Evolutionary conservation across 352 stramenopile genomes (phyloP).

Genomic region (Blastocystis sp.): DNA sequence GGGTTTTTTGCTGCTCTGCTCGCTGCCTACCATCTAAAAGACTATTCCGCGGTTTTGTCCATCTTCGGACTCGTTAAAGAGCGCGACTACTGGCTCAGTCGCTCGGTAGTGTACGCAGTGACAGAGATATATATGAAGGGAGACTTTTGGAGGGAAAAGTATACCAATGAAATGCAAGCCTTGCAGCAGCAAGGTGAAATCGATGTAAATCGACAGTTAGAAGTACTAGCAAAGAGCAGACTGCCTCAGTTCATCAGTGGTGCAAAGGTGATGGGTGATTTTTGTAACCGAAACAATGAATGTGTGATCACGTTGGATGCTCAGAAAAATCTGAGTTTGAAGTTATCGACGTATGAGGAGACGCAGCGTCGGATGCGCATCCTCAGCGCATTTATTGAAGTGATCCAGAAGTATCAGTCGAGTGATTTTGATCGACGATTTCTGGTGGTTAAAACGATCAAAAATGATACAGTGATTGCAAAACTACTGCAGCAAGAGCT

Average conservation of each 20-base stretch:
- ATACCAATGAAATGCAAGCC: not conserved
- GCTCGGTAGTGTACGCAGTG: conserved; percentile 13
- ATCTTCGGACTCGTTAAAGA: not conserved
- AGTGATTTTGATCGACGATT: not conserved
- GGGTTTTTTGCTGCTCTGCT: conserved; percentile 15
- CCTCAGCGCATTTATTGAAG: not conserved
- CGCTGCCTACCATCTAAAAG: not conserved
- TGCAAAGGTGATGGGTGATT: not conserved
- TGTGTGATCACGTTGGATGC: not conserved
- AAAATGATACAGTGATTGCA: not conserved
- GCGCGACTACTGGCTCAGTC: not conserved
- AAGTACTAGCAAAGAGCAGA: not conserved
- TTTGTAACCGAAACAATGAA: conserved; percentile 33
- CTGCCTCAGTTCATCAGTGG: conserved; percentile 5
- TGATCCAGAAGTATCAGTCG: not conserved
- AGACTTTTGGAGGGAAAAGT: conserved; percentile 20
- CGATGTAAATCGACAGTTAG: not conserved
- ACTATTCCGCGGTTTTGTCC: not conserved
- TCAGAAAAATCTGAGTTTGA: not conserved
- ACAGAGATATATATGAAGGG: conserved; percentile 1
- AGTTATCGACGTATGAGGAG: conserved; percentile 14
- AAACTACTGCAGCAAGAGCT: not conserved
- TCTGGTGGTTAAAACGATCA: not conserved
- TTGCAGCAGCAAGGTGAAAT: not conserved
- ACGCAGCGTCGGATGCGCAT: not conserved